Evolutionary conservation across 805 yeast genomes (phyloP).

Genomic region (Teunomyces kruisii): DNA sequence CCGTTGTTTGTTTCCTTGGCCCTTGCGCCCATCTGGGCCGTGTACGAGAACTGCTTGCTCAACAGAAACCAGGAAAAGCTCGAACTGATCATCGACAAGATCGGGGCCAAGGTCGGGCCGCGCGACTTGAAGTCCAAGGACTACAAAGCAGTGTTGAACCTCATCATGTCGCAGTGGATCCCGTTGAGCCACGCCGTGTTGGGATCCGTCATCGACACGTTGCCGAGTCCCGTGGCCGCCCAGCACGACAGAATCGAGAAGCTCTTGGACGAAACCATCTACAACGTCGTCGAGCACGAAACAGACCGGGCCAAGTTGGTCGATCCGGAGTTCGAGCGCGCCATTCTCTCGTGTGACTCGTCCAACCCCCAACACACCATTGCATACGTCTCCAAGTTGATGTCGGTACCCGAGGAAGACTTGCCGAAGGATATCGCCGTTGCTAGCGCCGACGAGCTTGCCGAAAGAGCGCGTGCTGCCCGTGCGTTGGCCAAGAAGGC

Average conservation of each 20-base stretch:
- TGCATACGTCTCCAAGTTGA: slow-evolving; percentile 86
- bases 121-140: slow-evolving; percentile 83
- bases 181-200: slow-evolving; percentile 87
- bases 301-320: slow-evolving; percentile 34
- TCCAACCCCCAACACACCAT: slow-evolving; percentile 51
- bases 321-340: slow-evolving; percentile 46
- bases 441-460: slow-evolving; percentile 48
- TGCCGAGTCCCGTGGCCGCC: slow-evolving; percentile 81
- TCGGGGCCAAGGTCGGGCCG: slow-evolving; percentile 67
- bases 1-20: slow-evolving; percentile 87
- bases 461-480: slow-evolving; percentile 63
- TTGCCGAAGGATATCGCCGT: slow-evolving; percentile 57
- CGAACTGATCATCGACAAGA: slow-evolving; percentile 69
- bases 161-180: slow-evolving; percentile 88
- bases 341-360: slow-evolving; percentile 69
- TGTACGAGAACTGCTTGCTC: slow-evolving; percentile 68
- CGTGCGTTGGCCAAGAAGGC: slow-evolving; percentile 69
- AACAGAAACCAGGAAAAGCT: slow-evolving; percentile 69
- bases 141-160: slow-evolving; percentile 55
- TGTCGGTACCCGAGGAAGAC: slow-evolving; percentile 81
- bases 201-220: slow-evolving; percentile 75
- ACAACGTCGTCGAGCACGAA: slow-evolving; percentile 47
- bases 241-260: slow-evolving; percentile 71
- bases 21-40: slow-evolving; percentile 88
- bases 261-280: slow-evolving; percentile 47